phyloP scores from a whole-genome alignment of 2,329 filamentous ascomycete species.

The Aspergillus puulaauensis region DNA sequence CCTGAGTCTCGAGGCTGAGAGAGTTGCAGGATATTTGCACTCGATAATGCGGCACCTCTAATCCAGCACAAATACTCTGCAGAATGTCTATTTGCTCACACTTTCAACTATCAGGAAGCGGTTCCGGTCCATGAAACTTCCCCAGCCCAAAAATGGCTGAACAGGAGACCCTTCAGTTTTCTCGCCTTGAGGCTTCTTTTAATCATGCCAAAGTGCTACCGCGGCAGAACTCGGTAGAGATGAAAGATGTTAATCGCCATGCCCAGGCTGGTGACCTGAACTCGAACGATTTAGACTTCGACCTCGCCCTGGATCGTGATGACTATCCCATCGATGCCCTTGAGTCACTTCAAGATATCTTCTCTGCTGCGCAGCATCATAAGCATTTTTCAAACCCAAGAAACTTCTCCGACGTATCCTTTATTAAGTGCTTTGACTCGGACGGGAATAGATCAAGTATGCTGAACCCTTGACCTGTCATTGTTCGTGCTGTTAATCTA shows the following conservation, averaged over 20 bases:
- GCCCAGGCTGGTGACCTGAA: conserved; percentile 6
- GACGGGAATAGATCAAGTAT: not conserved
- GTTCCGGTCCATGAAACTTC: not conserved
- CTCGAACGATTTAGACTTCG: conserved; percentile 15
- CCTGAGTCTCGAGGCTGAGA: too few species aligned
- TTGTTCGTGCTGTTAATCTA: not conserved
- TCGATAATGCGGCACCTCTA: not conserved
- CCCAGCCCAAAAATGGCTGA: not conserved
- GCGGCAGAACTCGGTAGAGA: conserved; percentile 13
- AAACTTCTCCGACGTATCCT: conserved; percentile 15
- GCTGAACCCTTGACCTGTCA: not conserved
- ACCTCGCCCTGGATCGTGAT: conserved; percentile 6
- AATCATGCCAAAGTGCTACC: conserved; percentile 9
- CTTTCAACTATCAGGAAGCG: not conserved
- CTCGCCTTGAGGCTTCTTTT: conserved; percentile 14
- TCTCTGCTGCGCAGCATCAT: conserved; percentile 16
- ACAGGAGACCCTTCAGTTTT: conserved; percentile 6
- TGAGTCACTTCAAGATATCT: conserved; percentile 19
- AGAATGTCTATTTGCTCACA: not conserved
- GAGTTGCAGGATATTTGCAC: not conserved
- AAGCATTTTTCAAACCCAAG: conserved; percentile 9
- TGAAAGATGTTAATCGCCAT: conserved; percentile 16
- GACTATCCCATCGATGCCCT: conserved; percentile 15
- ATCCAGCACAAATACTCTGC: not conserved
- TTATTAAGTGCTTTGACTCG: conserved; percentile 11